Conservation (phyloP, 1,284 basidiomycete species). For the Sanguinoderma infundibulare region DNA sequence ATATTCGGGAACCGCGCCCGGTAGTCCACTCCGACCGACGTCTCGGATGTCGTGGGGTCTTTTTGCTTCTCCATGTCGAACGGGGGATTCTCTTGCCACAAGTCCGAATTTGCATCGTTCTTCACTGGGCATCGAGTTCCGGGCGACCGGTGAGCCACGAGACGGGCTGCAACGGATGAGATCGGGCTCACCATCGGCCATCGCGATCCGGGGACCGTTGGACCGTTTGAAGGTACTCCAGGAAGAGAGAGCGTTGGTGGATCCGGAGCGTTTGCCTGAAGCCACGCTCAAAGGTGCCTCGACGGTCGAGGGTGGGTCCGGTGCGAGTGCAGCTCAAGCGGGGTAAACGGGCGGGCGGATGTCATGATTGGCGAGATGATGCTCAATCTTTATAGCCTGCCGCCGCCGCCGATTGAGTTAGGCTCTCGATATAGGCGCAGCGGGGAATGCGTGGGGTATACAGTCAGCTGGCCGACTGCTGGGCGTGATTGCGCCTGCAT, state of each 20-base stretch:
- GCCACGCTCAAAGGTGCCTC: not conserved
- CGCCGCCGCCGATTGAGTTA: too few relatives aligned
- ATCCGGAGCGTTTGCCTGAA: not conserved
- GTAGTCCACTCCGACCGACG: constrained; percentile 25
- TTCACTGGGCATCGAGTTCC: constrained; percentile 1
- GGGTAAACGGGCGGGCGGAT: too few relatives aligned
- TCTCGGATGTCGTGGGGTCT: constrained; percentile 16
- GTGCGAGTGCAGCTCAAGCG: too few relatives aligned
- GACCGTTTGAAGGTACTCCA: not conserved
- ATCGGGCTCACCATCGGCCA: not conserved
- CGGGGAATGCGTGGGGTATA: too few relatives aligned
- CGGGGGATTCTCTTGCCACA: constrained; percentile 11
- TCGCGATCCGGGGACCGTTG: not conserved
- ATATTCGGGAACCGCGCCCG: constrained; percentile 27
- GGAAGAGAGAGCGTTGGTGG: not conserved
- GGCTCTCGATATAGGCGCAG: too few relatives aligned
- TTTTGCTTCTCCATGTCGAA: constrained; percentile 27
- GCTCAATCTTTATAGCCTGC: too few relatives aligned
- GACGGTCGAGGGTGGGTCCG: not conserved
- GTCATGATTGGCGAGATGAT: too few relatives aligned
- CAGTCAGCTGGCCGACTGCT: constrained; percentile 1
- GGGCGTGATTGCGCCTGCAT: too few relatives aligned
- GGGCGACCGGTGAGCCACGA: not conserved
- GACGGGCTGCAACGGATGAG: not conserved
- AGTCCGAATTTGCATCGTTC: constrained; percentile 1